Evolutionary conservation across 2,329 filamentous ascomycete genomes (phyloP), one percentile per base, ranked within the genome.

Genomic region (Sporothrix mexicana): DNA sequence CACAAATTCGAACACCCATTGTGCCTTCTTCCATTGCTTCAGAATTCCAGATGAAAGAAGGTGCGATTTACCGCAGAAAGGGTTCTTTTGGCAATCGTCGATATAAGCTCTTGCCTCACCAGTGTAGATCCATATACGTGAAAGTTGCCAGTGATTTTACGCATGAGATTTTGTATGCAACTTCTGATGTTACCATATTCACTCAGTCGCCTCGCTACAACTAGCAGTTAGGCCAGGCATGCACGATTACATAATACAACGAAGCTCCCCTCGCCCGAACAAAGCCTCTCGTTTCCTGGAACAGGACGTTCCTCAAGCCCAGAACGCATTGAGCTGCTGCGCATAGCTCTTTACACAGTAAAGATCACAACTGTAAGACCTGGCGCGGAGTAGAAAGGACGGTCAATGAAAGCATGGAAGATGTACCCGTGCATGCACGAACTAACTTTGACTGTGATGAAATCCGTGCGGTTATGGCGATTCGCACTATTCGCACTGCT

Each of bases 251-350:
- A 47, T 49, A 47, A 47, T 25, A 30, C 57, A 6, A 13, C 17
- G n/a, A 17, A 51, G 20, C 23, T 53, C 45, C 64, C 43, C 45
- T 68, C 64, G 20, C 47, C 45, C 64, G 64, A 30, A 47, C 62
- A 36, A 7, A 68, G 25, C 64, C 64, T 53, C 64, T 67, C 45
- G 64, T 67, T 67, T 36, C 45, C 64, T 20, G 23, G 59, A 64
- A 15, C 13, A 17, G 17, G 7, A 5, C 45, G 41, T 41, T 64
- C 30, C 23, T 10, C 6, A 30, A 5, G 2, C 45, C 45, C 20
- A 36, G 30, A 36, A 36, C 7, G 30, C 30, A 7, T 36, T 7
- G 53, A n/a, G 17, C 23, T 30, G 5, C 7, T 67, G 20, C 20
- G 57, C 57, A 41, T 7, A 15, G 12, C 57, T 36, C 30, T 30